Conservation (phyloP, 1,284 basidiomycete species). For the Pseudozyma sp. region DNA sequence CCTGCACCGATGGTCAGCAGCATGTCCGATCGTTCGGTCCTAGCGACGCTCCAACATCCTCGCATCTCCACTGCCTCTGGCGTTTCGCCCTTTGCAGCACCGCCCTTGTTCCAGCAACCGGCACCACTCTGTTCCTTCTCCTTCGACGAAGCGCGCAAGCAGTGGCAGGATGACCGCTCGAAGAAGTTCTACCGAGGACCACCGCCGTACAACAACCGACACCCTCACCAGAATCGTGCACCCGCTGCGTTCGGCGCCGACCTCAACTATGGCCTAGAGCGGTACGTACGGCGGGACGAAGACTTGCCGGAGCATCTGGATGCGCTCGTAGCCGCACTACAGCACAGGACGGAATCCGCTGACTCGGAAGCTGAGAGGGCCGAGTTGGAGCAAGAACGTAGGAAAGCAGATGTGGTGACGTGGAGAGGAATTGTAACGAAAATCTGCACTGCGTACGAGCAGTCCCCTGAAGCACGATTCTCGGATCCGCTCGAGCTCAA, state of each 20-base stretch:
- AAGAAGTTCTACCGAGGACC: constrained; percentile 49
- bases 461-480: constrained; percentile 60
- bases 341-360: constrained; percentile 36
- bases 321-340: constrained; percentile 33
- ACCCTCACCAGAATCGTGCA: constrained; percentile 15
- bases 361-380: constrained; percentile 3
- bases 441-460: constrained; percentile 67
- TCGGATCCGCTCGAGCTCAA: constrained; percentile 73
- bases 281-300: constrained; percentile 78
- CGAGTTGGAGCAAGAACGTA: constrained; percentile 41
- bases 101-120: constrained; percentile 50
- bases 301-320: constrained; percentile 69
- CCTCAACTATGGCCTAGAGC: constrained; percentile 70
- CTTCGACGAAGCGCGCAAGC: constrained; percentile 43
- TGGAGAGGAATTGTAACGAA: constrained; percentile 95
- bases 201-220: constrained; percentile 36
- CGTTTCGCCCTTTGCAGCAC: constrained; percentile 11
- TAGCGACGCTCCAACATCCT: constrained; percentile 33
- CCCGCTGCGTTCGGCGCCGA: constrained; percentile 50
- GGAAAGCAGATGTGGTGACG: constrained; percentile 74
- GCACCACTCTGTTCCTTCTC: constrained; percentile 50
- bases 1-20: background rate
- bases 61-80: constrained; percentile 1
- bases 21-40: background rate
- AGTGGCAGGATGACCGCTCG: constrained; percentile 53